Conservation (phyloP, 2,329 filamentous ascomycete genomes). For the Penicillium sp. region DNA sequence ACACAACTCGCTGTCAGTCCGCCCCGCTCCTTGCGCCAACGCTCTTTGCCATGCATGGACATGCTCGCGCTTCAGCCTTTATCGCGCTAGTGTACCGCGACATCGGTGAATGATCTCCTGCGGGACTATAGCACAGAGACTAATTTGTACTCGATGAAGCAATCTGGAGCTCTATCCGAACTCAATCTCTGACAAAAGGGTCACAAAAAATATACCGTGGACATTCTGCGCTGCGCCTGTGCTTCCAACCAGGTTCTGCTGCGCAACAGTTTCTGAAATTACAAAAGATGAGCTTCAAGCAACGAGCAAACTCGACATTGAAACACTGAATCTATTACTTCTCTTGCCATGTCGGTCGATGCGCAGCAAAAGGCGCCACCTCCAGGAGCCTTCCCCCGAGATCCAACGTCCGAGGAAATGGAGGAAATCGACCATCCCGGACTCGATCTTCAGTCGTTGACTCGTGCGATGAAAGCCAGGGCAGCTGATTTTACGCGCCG, state of each 20-base stretch:
- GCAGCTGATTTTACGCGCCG: constrained; percentile 72
- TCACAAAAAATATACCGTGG: no score
- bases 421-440: constrained; percentile 14
- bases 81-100: constrained; percentile 8
- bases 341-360: constrained; percentile 1
- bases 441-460: constrained; percentile 41
- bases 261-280: no score
- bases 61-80: constrained; percentile 2
- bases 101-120: neutral
- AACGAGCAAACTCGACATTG: neutral
- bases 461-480: constrained; percentile 61
- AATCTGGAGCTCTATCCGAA: no score
- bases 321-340: neutral
- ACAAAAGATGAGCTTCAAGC: neutral
- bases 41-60: constrained; percentile 1
- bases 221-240: no score
- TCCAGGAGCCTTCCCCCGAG: constrained; percentile 11
- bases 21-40: no score
- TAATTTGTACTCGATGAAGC: no score
- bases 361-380: constrained; percentile 6
- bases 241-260: no score
- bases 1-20: neutral
- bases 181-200: no score
- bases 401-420: constrained; percentile 11
- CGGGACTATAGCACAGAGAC: no score